Conservation (phyloP, 768 basidiomycete species). For the Gymnopilus dilepis region DNA sequence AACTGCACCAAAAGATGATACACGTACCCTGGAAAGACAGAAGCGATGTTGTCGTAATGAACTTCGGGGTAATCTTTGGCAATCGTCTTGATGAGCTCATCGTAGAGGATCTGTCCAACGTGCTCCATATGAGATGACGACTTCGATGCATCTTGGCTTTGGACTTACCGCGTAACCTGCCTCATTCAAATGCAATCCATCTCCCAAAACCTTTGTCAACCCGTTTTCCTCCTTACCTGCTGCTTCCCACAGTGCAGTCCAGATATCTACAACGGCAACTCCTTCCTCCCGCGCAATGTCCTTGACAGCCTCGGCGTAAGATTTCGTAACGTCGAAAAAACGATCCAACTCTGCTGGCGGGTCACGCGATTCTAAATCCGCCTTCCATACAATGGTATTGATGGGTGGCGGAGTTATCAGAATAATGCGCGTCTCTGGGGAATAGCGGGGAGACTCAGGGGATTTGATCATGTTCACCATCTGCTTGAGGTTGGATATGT, state of each 20-base stretch:
- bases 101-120: slow-evolving; percentile 68
- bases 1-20: slow-evolving; percentile 9
- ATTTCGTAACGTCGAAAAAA: slow-evolving; percentile 60
- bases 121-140: slow-evolving; percentile 2
- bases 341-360: slow-evolving; percentile 63
- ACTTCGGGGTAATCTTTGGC: slow-evolving; percentile 66
- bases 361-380: slow-evolving; percentile 52
- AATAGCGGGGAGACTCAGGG: slow-evolving; percentile 66
- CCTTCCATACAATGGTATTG: slow-evolving; percentile 62
- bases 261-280: slow-evolving; percentile 75
- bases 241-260: slow-evolving; percentile 74
- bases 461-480: slow-evolving; percentile 69
- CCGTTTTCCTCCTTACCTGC: slow-evolving; percentile 64
- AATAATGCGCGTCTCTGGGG: slow-evolving; percentile 75
- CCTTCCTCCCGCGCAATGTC: slow-evolving; percentile 59
- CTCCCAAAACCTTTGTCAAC: slow-evolving; percentile 59
- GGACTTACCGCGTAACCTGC: slow-evolving; percentile 71
- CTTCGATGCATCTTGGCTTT: background rate
- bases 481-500: slow-evolving; percentile 62
- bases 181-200: slow-evolving; percentile 84
- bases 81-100: slow-evolving; percentile 64
- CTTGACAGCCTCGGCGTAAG: slow-evolving; percentile 74
- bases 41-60: slow-evolving; percentile 62
- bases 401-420: slow-evolving; percentile 89
- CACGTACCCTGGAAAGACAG: slow-evolving; percentile 66